Base-by-base conservation (phyloP, 192 early-diverging fungal species). In the Backusella australiensis region DNA sequence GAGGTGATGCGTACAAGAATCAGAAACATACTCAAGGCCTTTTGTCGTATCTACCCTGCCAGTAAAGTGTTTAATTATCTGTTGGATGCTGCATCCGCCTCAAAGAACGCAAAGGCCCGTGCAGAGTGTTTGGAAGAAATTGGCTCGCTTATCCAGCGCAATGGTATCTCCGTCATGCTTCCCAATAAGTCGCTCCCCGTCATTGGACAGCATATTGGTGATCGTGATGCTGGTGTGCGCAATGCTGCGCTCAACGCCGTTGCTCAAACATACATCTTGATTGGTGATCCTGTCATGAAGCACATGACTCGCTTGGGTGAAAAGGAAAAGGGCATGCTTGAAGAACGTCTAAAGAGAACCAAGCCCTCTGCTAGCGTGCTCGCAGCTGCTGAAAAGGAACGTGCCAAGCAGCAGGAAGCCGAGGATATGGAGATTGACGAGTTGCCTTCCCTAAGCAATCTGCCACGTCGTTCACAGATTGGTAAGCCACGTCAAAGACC, bases 81-180 rank as follows among this genome's bases (percentile, higher is more conserved):
- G 38, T 78, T 96, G 32, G 88, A 94, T 35, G 69, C 84, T 35
- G 93, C 90, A 4, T 82, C 96, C 15, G 85, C 89, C 39, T 93
- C 92, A 65, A 93, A 90, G 81, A 96, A 95, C 74, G 91, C 95
- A 2, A 88, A 91, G 32, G 87, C 90, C 1, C 86, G 96, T 23
- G 89, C 90, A 2, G 96, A 97, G 79, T 92, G 93, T 36, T 83
- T 97, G 53, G 94, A 97, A 63, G 93, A 94, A 69, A 79, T 97
- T 3, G 89, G 86, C 9, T 84, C 82, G 12, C 74, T 97, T 34
- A 86, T 96, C 39, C 91, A 95, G 72, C 84, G 91, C 29, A 90
- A 90, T 74, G 90, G 92, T 15, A 77, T 92, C 67, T 82, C 71
- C 1, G 90, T 91, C 7, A 92, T 90, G 73, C 80, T 86, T 41